Evolutionary conservation across 306 rosid genomes (phyloP).

Genomic region (Dalbergia cochinchinensis): DNA sequence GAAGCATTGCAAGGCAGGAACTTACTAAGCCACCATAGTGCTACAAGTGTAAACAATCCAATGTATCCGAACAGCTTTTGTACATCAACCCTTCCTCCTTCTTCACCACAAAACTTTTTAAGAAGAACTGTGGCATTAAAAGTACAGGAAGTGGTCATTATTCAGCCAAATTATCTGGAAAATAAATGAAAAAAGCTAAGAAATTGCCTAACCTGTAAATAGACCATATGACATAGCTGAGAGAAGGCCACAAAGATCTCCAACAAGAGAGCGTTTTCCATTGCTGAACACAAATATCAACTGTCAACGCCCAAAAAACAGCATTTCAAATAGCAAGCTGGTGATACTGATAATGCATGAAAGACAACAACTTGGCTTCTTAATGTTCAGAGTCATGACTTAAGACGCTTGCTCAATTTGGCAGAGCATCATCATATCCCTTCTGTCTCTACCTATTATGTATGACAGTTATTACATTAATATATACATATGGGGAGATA

Average conservation of each 20-base stretch:
- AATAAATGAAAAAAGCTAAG: not conserved
- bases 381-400: slow-evolving; percentile 1
- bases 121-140: slow-evolving; percentile 74
- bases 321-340: slow-evolving; percentile 53
- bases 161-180: slow-evolving; percentile 27
- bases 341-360: slow-evolving; percentile 25
- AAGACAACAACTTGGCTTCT: slow-evolving; percentile 21
- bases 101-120: slow-evolving; percentile 86
- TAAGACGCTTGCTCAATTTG: not conserved
- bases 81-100: slow-evolving; percentile 88
- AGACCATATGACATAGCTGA: slow-evolving; percentile 93
- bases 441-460: slow-evolving; percentile 16
- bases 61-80: slow-evolving; percentile 98
- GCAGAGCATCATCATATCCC: not conserved
- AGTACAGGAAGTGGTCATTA: slow-evolving; percentile 22
- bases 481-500: slow-evolving; percentile 3
- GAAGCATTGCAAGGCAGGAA: slow-evolving; percentile 26
- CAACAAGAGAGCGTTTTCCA: slow-evolving; percentile 77
- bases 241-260: slow-evolving; percentile 94
- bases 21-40: slow-evolving; percentile 98
- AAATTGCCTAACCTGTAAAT: slow-evolving; percentile 73
- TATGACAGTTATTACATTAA: slow-evolving; percentile 7
- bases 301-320: slow-evolving; percentile 56
- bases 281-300: slow-evolving; percentile 72
- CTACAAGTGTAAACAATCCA: slow-evolving; percentile 85